These are phyloP conservation scores for Serpula lacrymans DNA, from an alignment of 768 basidiomycete species.

Conservation along the genomic window DNA sequence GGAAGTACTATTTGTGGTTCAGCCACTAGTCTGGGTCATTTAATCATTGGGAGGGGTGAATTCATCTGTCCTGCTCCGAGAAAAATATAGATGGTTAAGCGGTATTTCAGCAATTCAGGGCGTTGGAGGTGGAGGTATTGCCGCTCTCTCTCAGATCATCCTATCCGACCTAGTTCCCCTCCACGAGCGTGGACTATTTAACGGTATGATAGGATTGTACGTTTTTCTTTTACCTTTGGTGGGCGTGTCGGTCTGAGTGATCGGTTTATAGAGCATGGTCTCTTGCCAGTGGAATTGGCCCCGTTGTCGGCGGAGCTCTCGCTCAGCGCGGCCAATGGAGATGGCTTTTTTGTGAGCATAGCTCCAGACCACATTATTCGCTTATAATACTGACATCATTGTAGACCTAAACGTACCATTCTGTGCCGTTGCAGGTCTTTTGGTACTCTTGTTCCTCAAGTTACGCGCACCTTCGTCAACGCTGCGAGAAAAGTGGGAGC, in stretches of 20 bases:
- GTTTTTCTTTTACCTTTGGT: background rate
- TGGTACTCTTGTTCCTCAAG: slow-evolving; percentile 28
- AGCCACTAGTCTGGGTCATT: slow-evolving; percentile 15
- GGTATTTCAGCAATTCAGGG: slow-evolving; percentile 26
- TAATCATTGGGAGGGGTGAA: slow-evolving; percentile 17
- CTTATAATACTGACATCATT: background rate
- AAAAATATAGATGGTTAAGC: background rate
- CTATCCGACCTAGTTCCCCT: slow-evolving; percentile 42
- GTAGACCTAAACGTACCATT: slow-evolving; percentile 40
- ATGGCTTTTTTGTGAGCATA: slow-evolving; percentile 39
- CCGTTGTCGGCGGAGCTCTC: slow-evolving; percentile 34
- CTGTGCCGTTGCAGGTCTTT: slow-evolving; percentile 19
- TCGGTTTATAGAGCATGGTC: slow-evolving; percentile 31
- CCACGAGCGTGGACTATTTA: slow-evolving; percentile 36
- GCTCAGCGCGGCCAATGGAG: slow-evolving; percentile 33
- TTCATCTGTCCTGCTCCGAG: background rate
- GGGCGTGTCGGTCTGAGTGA: background rate
- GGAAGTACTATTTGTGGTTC: slow-evolving; percentile 36
- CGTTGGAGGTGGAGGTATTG: slow-evolving; percentile 33
- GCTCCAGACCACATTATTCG: background rate
- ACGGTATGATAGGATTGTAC: slow-evolving; percentile 21
- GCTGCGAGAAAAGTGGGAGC: slow-evolving; percentile 26
- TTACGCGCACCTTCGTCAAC: slow-evolving; percentile 33
- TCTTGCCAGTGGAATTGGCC: slow-evolving; percentile 29
- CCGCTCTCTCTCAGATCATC: slow-evolving; percentile 34